Evolutionary conservation across 805 yeast genomes (phyloP), one percentile per base, ranked within the genome.

Genomic region (Nakazawaea populi): DNA sequence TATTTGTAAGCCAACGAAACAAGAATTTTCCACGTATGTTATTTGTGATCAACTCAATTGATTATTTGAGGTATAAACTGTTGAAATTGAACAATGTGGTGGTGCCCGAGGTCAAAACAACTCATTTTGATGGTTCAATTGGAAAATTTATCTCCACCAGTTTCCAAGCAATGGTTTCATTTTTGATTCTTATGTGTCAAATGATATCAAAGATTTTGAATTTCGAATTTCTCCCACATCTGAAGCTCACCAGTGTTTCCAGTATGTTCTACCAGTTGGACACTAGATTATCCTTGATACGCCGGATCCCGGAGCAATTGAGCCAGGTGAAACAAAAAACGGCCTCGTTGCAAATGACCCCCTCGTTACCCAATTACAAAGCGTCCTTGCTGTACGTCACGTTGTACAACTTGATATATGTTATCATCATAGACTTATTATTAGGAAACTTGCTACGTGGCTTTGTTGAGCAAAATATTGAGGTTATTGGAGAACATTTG

Each of bases 361-460:
- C 59, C 71, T 57, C 58, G 65, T 55, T 57, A 68, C 61, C 62
- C 77, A 76, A 37, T 67, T 66, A 41, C 70, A 58, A 59, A 63
- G 59, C 56, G 46, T 64, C 57, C 53, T 70, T 60, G 72, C 79
- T 85, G 61, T 87, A 87, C 59, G 87, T 87, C 58, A 74, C 84
- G 52, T 80, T 92, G 54, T 89, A 89, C 71, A 95, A 95, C 60
- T 84, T 91, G 1, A 54, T 91, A 1, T 94, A 98, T 98, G 71
- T 94, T 14, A 83, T 89, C 0, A 65, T 83, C 4, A 92, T 94
- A 64, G 99, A 94, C 64, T 63, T 87, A 6, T 73, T 91, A 1
- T 63, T 91, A 36, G 99, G 99, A 0, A 60, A 79, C 7, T 72
- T 85, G 0, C 55, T 87, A 0, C 76, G 84, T 0, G 71, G 80